Conservation (phyloP, 1,284 basidiomycete species). For the Fomitiporia mediterranea region DNA sequence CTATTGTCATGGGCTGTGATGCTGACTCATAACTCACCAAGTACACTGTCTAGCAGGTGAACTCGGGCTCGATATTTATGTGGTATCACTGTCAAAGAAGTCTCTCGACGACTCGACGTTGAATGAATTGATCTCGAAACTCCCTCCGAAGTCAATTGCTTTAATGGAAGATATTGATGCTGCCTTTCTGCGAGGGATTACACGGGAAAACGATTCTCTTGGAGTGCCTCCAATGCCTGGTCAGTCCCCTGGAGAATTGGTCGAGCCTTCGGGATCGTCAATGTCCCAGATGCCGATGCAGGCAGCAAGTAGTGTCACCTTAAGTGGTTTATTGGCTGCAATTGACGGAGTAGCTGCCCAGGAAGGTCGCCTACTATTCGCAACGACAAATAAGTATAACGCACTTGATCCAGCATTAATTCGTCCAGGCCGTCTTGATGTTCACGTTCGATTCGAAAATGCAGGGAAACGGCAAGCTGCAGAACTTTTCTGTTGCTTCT, state of each 20-base stretch:
- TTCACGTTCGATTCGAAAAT: slow-evolving; percentile 70
- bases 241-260: slow-evolving; percentile 11
- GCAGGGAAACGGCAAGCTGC: slow-evolving; percentile 62
- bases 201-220: slow-evolving; percentile 35
- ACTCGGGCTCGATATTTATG: slow-evolving; percentile 68
- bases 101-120: slow-evolving; percentile 66
- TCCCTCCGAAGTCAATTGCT: slow-evolving; percentile 67
- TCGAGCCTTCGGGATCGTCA: slow-evolving; percentile 18
- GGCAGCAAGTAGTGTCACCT: slow-evolving; percentile 43
- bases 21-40: not conserved
- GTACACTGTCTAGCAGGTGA: slow-evolving; percentile 73
- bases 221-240: slow-evolving; percentile 3
- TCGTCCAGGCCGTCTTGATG: slow-evolving; percentile 75
- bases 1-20: not conserved
- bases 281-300: slow-evolving; percentile 11
- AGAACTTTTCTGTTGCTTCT: slow-evolving; percentile 64
- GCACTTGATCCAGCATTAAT: slow-evolving; percentile 67
- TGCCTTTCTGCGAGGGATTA: slow-evolving; percentile 57
- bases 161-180: slow-evolving; percentile 82
- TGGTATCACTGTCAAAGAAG: slow-evolving; percentile 65
- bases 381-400: slow-evolving; percentile 69
- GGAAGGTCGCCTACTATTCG: slow-evolving; percentile 72
- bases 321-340: slow-evolving; percentile 70
- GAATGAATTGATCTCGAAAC: slow-evolving; percentile 52
- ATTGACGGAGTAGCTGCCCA: slow-evolving; percentile 73